Evolutionary conservation across 2,329 filamentous ascomycete genomes (phyloP), one percentile per base, ranked within the genome.

Genomic region (Lomentospora prolificans): DNA sequence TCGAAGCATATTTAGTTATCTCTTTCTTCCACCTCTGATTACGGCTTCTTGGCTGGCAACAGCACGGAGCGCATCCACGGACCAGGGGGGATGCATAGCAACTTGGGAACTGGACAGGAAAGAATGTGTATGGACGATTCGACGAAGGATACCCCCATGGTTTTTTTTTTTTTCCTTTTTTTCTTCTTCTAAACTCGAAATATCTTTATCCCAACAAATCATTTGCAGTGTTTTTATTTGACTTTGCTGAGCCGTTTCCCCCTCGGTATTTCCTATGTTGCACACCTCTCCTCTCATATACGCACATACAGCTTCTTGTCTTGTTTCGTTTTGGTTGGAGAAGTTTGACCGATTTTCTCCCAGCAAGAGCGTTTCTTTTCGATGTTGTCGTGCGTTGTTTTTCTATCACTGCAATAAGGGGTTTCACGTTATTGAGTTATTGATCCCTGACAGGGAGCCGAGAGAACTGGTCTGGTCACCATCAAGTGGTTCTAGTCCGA

Each of bases 41-140:
- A 71, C 65, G 70, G 61, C 61, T 67, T 61, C 63, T 57, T 61
- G 64, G 67, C 68, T 72, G 68, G 70, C 67, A 69, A 71, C 67
- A 70, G 67, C 67, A 69, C 64, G 60, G 57, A 50, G 19, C 22
- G 24, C 44, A 55, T 51, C 53, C 55, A 55, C 59, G 57, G 59
- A 56, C 55, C 58, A 58, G 57, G 60, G 57, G 58, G 62, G 60
- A 63, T 62, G 65, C 65, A 64, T 66, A 65, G 55, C 56, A 60
- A 59, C 58, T 57, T 55, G 54, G 59, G 57, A 58, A 58, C 57
- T 51, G 54, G 58, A 57, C 56, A 62, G 68, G 68, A 64, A 65
- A 71, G 70, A 72, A 71, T 70, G 71, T n/a, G n/a, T 63, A 71
- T 72, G 70, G 68, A 73, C 64, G 70, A 73, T 66, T 69, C 65